Percentiles rank a stretch among this genome's conserved stretches.
phyloP scores from a whole-genome alignment of 345 rosid genomes.

The Bruguiera sexangula region DNA sequence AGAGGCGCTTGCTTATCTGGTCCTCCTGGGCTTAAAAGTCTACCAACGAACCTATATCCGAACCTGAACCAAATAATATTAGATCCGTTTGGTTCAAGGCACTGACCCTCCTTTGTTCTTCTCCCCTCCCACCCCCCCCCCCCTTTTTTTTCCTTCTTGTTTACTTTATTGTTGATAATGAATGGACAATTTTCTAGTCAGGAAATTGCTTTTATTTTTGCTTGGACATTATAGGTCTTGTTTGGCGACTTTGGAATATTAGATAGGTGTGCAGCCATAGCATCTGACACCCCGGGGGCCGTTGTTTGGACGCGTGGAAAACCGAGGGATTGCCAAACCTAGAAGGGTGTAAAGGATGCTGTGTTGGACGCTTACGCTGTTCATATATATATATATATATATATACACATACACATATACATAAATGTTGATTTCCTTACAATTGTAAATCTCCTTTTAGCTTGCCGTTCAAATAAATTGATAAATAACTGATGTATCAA shows the following conservation, averaged over 20 bases:
- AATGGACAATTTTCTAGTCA: too few species aligned
- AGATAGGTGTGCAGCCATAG: neutral
- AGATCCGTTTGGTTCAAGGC: constrained; percentile 26
- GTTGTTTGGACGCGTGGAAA: neutral
- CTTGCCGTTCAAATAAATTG: too few species aligned
- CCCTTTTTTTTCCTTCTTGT: too few species aligned
- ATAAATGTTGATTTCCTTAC: too few species aligned
- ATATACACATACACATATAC: too few species aligned
- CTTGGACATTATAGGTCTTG: neutral
- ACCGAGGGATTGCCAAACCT: constrained; percentile 4
- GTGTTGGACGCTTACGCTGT: neutral
- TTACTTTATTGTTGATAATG: neutral
- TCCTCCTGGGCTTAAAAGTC: constrained; percentile 21
- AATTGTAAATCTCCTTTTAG: too few species aligned
- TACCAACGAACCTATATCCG: constrained; percentile 29
- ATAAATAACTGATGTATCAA: too few species aligned
- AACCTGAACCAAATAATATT: constrained; percentile 12
- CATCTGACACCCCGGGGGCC: constrained; percentile 3
- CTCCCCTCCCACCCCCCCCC: neutral
- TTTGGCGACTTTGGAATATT: neutral
- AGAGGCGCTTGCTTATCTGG: constrained; percentile 29
- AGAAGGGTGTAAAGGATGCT: neutral
- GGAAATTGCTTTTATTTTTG: neutral
- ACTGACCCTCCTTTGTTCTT: constrained; percentile 2
- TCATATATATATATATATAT: too few species aligned